Evolutionary conservation across 176 grass and related monocot species (phyloP).

Genomic region (Cymbopogon citratus): DNA sequence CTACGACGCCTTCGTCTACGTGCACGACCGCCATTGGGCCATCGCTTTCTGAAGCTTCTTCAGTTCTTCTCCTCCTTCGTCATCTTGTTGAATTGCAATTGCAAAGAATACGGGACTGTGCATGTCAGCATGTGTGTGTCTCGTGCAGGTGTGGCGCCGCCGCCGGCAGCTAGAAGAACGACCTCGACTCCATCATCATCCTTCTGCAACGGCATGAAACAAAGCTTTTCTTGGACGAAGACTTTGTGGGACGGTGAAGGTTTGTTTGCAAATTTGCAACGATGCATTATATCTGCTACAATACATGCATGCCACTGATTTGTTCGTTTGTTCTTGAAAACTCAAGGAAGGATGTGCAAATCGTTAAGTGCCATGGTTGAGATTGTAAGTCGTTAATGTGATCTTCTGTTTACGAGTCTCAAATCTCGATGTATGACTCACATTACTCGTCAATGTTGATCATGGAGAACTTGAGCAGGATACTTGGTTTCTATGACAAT

Average conservation of each 20-base stretch:
- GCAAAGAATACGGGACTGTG: background rate
- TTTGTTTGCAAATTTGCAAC: background rate
- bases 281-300: no score
- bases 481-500: background rate
- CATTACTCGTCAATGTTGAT: background rate
- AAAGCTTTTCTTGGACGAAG: background rate
- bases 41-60: background rate
- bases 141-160: background rate
- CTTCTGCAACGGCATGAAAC: background rate
- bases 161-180: constrained; percentile 1
- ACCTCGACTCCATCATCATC: background rate
- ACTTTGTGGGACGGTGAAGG: background rate
- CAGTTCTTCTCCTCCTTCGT: background rate
- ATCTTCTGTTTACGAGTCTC: background rate
- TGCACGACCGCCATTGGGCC: background rate
- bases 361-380: no score
- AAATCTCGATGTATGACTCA: background rate
- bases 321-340: background rate
- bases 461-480: background rate
- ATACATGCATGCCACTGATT: background rate
- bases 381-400: background rate
- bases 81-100: background rate
- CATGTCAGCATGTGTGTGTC: background rate
- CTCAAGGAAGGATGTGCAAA: background rate
- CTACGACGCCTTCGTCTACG: background rate